Base-by-base conservation (phyloP, 2,329 filamentous ascomycete genomes). In the Bipolaris zeicola region DNA sequence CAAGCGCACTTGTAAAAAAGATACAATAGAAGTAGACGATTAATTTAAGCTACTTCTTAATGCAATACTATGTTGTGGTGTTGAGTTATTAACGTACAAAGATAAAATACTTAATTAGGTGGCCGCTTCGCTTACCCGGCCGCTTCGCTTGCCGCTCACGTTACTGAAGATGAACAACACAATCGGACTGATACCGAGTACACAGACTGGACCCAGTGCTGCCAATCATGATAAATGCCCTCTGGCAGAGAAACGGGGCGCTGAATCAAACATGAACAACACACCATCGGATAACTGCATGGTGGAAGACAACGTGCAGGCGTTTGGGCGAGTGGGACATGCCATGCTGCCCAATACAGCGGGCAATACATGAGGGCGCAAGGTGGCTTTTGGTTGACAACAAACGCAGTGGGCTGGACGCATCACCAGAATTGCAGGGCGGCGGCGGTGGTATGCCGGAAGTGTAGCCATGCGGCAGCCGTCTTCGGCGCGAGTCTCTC, bases 271-370 rank as follows among this genome's bases (percentile, higher is more conserved):
- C 38, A 50, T 50, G 42, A 43, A 62, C 60, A 66, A 60, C 61
- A 38, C 52, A 59, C 48, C 50, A 26, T 54, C 62, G 58, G 63
- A 55, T 58, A 60, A 55, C 39, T 62, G 47, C 60, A 55, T 58
- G 22, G 28, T 55, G 42, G 42, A 54, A 60, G 55, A 61, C 57
- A 49, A 64, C 51, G 50, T 55, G 60, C 54, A 59, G 49, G 55
- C 60, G 68, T 65, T 54, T 58, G 66, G 54, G 56, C 48, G 47
- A 49, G 38, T 47, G 61, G 61, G 60, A 55, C 45, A 63, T 50
- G 52, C 55, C 58, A 50, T 55, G 57, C 56, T 62, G 52, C 54
- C 59, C 60, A 55, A 63, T 42, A 47, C 33, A 46, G 42, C n/a
- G n/a, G 42, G 57, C 57, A 53, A 62, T 44, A 47, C 24, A 48